phyloP scores from a whole-genome alignment of 148 eudicot genomes.

The Bassia scoparia region DNA sequence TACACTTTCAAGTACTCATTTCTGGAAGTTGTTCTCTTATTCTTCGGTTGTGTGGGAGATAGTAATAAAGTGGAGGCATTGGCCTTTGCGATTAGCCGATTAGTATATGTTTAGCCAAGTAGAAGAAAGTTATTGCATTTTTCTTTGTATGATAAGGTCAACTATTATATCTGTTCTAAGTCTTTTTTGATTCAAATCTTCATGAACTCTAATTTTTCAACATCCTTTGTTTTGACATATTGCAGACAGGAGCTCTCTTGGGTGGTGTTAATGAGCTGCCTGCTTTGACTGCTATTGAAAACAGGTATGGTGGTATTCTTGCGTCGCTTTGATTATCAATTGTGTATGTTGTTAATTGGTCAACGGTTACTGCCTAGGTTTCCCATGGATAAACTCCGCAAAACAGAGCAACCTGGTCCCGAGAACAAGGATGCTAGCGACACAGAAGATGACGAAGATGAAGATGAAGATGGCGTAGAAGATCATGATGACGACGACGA shows the following conservation, averaged over 20 bases:
- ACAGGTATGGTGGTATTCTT: constrained; percentile 7
- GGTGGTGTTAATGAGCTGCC: constrained; percentile 32
- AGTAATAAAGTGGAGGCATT: not conserved
- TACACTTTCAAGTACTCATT: not conserved
- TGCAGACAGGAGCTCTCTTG: constrained; percentile 55
- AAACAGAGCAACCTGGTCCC: constrained; percentile 30
- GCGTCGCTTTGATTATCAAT: not conserved
- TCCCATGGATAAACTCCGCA: constrained; percentile 38
- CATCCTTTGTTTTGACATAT: not conserved
- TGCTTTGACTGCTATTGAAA: constrained; percentile 29
- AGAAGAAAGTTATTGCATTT: not conserved
- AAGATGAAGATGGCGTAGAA: constrained; percentile 35
- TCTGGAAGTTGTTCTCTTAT: not conserved
- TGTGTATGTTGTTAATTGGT: not conserved
- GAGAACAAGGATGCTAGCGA: constrained; percentile 59
- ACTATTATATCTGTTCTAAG: not conserved
- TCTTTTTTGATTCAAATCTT: not conserved
- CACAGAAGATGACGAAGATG: constrained; percentile 48
- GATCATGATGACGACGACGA: constrained; percentile 47
- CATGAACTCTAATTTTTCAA: not conserved
- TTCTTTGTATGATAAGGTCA: not conserved
- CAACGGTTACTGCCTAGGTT: constrained; percentile 31
- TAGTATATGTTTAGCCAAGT: not conserved
- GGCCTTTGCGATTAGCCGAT: not conserved
- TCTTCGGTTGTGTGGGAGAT: not conserved